Base-by-base conservation (phyloP, 139 green algal genomes). In the Eudorina sp. region DNA sequence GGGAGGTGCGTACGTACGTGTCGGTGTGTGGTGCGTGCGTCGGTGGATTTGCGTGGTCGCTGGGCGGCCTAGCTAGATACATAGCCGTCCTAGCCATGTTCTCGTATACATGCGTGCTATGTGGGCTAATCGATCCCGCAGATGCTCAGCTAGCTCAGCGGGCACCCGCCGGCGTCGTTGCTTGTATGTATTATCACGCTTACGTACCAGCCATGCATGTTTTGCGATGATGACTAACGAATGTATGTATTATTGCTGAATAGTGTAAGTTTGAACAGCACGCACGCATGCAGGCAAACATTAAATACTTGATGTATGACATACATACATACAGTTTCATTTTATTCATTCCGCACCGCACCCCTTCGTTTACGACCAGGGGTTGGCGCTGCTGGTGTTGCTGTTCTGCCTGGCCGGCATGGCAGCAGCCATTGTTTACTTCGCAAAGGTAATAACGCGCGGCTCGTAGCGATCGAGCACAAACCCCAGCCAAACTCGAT, bases 341-440 rank as follows among this genome's bases (percentile, higher is more conserved):
- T 74, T 19, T 27, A 13, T 74, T n/a, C n/a, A n/a, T n/a, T n/a
- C n/a, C n/a, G n/a, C n/a, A n/a, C n/a, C n/a, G n/a, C n/a, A n/a
- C n/a, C n/a, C n/a, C n/a, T n/a, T n/a, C n/a, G 27, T 41, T 14
- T 38, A 38, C 6, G 3, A 23, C 29, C 64, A 74, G 64, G 64
- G 25, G 18, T 23, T 74, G 23, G 64, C 64, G 18, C 27, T 74
- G 64, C 64, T 74, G 27, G 34, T 74, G 29, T 6, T 74, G 29
- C 34, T 74, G 64, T 3, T 38, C 29, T 34, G 29, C 11, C 64
- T 74, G n/a, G 64, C 64, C 18, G 64, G 64, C 9, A 74, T 74
- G 64, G 64, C 64, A 38, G 64, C 64, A 14, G 64, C 64, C 64
- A 74, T 74, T 27, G 64, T 74, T 3, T 74, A 74, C n/a, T 74